Evolutionary conservation across 441 rosid species (phyloP).

Genomic region (Adansonia grandidieri): DNA sequence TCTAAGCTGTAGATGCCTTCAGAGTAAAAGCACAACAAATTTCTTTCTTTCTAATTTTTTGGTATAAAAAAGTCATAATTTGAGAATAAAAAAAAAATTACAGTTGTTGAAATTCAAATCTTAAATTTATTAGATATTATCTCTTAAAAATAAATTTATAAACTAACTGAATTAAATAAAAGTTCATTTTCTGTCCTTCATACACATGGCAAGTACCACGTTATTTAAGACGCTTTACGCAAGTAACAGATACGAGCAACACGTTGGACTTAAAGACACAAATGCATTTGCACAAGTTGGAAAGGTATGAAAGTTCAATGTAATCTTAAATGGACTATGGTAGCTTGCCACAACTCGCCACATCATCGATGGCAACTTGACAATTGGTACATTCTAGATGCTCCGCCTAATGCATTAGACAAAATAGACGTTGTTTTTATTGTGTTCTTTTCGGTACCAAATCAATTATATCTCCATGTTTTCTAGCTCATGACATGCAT

Average conservation of each 20-base stretch:
- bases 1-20: no score
- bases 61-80: no score
- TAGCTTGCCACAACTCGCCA: background rate
- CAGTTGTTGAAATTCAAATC: no score
- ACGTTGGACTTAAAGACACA: background rate
- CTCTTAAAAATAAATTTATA: no score
- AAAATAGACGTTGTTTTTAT: background rate
- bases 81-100: no score
- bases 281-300: background rate
- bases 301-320: background rate
- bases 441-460: background rate
- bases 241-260: background rate
- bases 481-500: background rate
- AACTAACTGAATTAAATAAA: no score
- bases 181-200: no score
- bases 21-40: no score
- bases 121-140: no score
- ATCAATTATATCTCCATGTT: background rate
- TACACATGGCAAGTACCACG: no score
- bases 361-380: background rate
- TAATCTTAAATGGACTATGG: background rate
- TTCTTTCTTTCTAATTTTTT: no score
- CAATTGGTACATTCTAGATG: background rate
- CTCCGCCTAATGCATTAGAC: constrained; percentile 14
- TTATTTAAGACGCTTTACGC: background rate